Percentiles rank a stretch among this genome's conserved stretches.
These are phyloP conservation scores for Nissolia schottii DNA, from an alignment of 306 rosid genomes.

Conservation along the genomic window DNA sequence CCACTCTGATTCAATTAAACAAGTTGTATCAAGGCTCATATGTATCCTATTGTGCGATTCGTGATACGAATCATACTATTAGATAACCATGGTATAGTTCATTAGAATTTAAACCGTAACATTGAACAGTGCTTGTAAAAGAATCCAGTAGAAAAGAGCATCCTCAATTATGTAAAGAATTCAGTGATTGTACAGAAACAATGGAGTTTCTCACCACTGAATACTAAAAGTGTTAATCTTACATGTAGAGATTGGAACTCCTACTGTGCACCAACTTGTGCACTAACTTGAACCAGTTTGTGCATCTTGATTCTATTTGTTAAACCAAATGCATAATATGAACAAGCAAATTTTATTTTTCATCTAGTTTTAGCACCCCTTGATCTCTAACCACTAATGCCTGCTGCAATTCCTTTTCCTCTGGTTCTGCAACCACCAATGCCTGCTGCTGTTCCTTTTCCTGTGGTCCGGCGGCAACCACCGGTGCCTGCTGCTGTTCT, in stretches of 20 bases:
- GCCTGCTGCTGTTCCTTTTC: not conserved
- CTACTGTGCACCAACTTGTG: not conserved
- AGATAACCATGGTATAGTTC: too few relatives aligned
- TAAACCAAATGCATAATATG: not conserved
- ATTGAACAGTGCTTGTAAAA: not conserved
- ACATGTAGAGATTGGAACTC: not conserved
- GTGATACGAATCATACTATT: too few relatives aligned
- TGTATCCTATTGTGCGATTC: too few relatives aligned
- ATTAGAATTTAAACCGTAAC: not conserved
- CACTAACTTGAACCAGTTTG: not conserved
- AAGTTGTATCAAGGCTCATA: too few relatives aligned
- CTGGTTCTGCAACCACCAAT: too few relatives aligned
- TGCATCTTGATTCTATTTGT: not conserved
- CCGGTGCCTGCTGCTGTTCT: slow-evolving; percentile 33
- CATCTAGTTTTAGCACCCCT: not conserved
- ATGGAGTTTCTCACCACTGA: not conserved
- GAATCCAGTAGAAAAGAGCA: not conserved
- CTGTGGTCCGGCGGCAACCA: not conserved
- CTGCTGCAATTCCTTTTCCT: not conserved
- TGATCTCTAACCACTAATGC: slow-evolving; percentile 22
- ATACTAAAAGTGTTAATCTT: not conserved
- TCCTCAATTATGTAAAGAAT: not conserved
- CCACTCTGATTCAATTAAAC: too few relatives aligned
- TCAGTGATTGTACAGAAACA: not conserved
- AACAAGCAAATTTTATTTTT: not conserved